These are phyloP conservation scores for Chionographis japonica DNA, from an alignment of 106 monocot genomes.

Conservation along the genomic window DNA sequence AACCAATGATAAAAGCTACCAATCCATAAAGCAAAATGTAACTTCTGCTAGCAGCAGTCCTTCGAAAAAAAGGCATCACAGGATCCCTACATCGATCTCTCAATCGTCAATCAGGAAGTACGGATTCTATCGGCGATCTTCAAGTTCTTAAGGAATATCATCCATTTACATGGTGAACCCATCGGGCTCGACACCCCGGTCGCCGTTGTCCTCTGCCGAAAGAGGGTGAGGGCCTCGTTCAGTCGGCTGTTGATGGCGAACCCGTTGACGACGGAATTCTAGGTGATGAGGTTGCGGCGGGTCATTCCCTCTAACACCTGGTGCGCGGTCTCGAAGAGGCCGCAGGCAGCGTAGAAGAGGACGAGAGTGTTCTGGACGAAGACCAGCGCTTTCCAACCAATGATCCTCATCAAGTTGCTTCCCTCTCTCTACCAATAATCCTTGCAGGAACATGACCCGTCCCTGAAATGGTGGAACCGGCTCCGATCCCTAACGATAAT, in stretches of 20 bases:
- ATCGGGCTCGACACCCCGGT: constrained; percentile 32
- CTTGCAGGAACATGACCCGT: constrained; percentile 50
- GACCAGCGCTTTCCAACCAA: too few relatives aligned
- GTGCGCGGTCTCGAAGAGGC: constrained; percentile 60
- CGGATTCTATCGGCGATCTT: too few relatives aligned
- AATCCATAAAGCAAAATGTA: too few relatives aligned
- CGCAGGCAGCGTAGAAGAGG: too few relatives aligned
- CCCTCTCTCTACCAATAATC: constrained; percentile 46
- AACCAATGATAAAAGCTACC: too few relatives aligned
- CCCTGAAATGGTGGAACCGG: constrained; percentile 55
- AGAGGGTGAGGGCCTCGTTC: constrained; percentile 70
- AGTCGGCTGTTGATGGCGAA: constrained; percentile 64
- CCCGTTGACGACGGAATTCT: constrained; percentile 85
- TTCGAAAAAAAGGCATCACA: too few relatives aligned
- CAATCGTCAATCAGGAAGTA: too few relatives aligned
- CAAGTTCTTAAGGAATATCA: too few relatives aligned
- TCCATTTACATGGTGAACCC: too few relatives aligned
- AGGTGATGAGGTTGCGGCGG: constrained; percentile 50
- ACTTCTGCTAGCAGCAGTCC: too few relatives aligned
- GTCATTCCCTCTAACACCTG: constrained; percentile 62
- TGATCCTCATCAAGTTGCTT: too few relatives aligned
- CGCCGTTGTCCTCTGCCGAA: constrained; percentile 31
- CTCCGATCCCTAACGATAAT: constrained; percentile 60
- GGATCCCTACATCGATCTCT: too few relatives aligned
- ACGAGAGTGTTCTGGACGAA: constrained; percentile 81